Evolutionary conservation across 2,329 filamentous ascomycete genomes (phyloP), one percentile per base, ranked within the genome.

Genomic region (Arachnopeziza araneosa): DNA sequence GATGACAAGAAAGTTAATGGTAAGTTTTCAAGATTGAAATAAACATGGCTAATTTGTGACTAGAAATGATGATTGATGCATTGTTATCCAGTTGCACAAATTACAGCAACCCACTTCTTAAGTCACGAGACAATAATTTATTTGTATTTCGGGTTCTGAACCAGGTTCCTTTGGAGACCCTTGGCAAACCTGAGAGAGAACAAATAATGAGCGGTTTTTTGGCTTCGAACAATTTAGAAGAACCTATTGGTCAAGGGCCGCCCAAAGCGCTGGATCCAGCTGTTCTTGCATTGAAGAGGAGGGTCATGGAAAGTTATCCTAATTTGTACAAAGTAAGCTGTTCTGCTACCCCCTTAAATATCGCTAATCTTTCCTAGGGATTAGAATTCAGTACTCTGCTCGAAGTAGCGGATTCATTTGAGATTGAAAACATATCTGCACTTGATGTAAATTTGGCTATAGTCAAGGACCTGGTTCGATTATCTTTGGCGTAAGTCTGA

Each of bases 261-360:
- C 58, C 48, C 30, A 52, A 56, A 12, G 60, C 59, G 24, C 55
- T 61, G n/a, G 58, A 69, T 57, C 60, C 66, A 30, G 59, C 63
- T 48, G 66, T 79, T 5, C 70, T 84, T 7, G 74, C 76, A 22
- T 65, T 84, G 54, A 75, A 78, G 63, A 69, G 76, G 2, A 83
- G 80, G 65, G 69, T 83, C 24, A 81, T 83, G 76, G 69, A 50
- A 54, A 54, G 71, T 5, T 75, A 76, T n/a, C 76, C 81, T 0
- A 82, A 79, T 0, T 81, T 81, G 59, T 80, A 83, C 64, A 72
- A 79, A 50, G 73, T 73, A 67, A 56, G 67, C 54, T 2, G 1
- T 23, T 14, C 30, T 23, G 12, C 1, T 21, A 51, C 49, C 44
- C 50, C 48, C 17, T 52, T n/a, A 2, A 32, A 52, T 17, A 49